Base-by-base conservation (phyloP, 2,329 filamentous ascomycete species). In the Cadophora sp. region DNA sequence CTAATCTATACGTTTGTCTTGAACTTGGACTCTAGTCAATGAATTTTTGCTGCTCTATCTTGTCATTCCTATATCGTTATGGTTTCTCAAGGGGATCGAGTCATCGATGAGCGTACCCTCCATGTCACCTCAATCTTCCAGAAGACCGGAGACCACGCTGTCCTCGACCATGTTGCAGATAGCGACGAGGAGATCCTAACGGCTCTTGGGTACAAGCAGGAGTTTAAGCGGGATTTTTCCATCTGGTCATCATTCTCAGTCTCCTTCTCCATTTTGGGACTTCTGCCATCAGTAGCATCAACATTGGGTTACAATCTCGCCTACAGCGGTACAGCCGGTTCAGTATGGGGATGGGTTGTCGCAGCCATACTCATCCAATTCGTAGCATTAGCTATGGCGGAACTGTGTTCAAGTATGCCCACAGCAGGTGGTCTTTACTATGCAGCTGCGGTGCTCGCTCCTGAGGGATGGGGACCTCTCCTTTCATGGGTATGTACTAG, bases 391-490 rank as follows among this genome's bases (percentile, higher is more conserved):
- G 82, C 81, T 8, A 84, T 85, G 82, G 88, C 87, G 3, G 88
- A 90, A 76, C 79, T 90, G 11, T 90, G 87, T 72, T 87, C 84
- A 1, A 84, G 84, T 7, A 89, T 89, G 87, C 87, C 87, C 3
- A 89, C 87, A 11, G 83, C 83, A 65, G 87, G 87, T 64, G 88
- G 88, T 16, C 79, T 90, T 18, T 90, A 90, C 75, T 90, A 90
- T 74, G 87, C 87, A 22, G 79, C 86, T 20, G 64, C 67, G 11
- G 61, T 68, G n/a, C 61, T 68, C 2, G 67, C 67, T 53, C 67
- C 67, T 41, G 47, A 51, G 58, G 60, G 61, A 41, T 66, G 64
- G 60, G 64, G 64, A 6, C 60, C 67, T 24, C 39, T 68, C 22
- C 56, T 62, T 36, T 66, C 67, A 9, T 68, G 67, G 66, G 66